Conservation (phyloP, 805 yeast genomes). For the Maudiozyma pseudohumilis region DNA sequence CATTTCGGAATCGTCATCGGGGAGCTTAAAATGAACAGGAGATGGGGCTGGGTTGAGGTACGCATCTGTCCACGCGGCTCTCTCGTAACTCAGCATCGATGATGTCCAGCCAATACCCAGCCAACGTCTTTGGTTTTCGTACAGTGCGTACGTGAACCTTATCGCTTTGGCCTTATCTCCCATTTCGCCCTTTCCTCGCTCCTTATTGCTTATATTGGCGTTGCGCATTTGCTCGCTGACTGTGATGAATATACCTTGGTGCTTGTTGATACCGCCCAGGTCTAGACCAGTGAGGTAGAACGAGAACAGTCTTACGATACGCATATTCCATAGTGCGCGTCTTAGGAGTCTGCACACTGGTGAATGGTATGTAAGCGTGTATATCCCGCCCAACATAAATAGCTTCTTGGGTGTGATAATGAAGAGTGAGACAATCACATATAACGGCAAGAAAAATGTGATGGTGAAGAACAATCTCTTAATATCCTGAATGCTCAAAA, state of each 20-base stretch:
- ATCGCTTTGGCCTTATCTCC: slow-evolving; percentile 37
- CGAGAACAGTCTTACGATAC: slow-evolving; percentile 53
- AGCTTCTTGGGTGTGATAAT: slow-evolving; percentile 60
- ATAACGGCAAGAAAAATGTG: slow-evolving; percentile 74
- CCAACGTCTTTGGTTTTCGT: slow-evolving; percentile 96
- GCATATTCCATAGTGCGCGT: slow-evolving; percentile 70
- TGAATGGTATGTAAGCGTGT: slow-evolving; percentile 73
- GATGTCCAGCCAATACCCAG: slow-evolving; percentile 97
- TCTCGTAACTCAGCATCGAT: slow-evolving; percentile 79
- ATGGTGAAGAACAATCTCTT: slow-evolving; percentile 76
- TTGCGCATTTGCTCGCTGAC: slow-evolving; percentile 31
- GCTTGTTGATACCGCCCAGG: slow-evolving; percentile 40
- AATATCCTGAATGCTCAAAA: slow-evolving; percentile 66
- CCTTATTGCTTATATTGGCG: slow-evolving; percentile 9
- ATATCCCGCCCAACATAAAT: slow-evolving; percentile 46
- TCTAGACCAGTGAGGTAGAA: slow-evolving; percentile 85
- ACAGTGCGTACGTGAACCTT: slow-evolving; percentile 81
- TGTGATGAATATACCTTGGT: slow-evolving; percentile 35
- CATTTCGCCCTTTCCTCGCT: slow-evolving; percentile 20
- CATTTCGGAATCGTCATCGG: slow-evolving; percentile 58
- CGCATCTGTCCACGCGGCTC: slow-evolving; percentile 97
- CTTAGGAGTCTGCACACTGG: slow-evolving; percentile 71
- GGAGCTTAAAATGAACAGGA: slow-evolving; percentile 69
- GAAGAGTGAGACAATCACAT: slow-evolving; percentile 57
- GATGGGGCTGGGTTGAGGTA: slow-evolving; percentile 77